Base-by-base conservation (phyloP, 1,139 yeast genomes). In the Yamadazyma oceani region DNA sequence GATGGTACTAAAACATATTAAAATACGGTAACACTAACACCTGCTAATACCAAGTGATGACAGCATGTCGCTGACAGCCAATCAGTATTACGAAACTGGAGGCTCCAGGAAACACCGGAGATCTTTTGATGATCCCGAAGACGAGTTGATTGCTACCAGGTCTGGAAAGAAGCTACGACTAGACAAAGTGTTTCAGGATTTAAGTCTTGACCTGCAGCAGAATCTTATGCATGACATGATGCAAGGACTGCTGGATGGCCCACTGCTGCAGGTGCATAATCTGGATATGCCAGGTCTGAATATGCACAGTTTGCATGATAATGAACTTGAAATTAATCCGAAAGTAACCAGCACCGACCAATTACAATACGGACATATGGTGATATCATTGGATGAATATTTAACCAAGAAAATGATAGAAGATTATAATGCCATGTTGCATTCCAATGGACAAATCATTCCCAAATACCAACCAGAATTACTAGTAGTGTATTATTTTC, bases 401-500 rank as follows among this genome's bases (percentile, higher is more conserved):
- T 51, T 66, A 22, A 57, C 64, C 8, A 59, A 54, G 26, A 60
- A 54, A 43, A 46, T 66, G 28, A 49, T 51, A 32, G 48, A 50
- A 27, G 60, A 55, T 26, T 64, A 53, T 47, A 51, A 49, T 23
- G 33, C 45, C n/a, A 45, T 46, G 9, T 44, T 55, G 16, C 40
- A 46, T 9, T 41, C 46, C 5, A 50, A 54, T 11, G 31, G 23
- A 10, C 39, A 43, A 30, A 15, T 56, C 9, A 43, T 56, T 4
- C 40, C 39, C 17, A 60, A 66, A 58, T 60, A 59, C 38, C 55
- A 54, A 38, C 58, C 54, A 11, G 41, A 49, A 11, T 40, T 53
- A 9, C 26, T 69, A 25, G 43, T 69, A 12, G 44, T 55, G 3
- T 54, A 49, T 24, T 56, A 57, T 27, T 66, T 66, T 42, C 69